Conservation (phyloP, 2,329 filamentous ascomycete species). For the Phaeophleospora eucalypticola region DNA sequence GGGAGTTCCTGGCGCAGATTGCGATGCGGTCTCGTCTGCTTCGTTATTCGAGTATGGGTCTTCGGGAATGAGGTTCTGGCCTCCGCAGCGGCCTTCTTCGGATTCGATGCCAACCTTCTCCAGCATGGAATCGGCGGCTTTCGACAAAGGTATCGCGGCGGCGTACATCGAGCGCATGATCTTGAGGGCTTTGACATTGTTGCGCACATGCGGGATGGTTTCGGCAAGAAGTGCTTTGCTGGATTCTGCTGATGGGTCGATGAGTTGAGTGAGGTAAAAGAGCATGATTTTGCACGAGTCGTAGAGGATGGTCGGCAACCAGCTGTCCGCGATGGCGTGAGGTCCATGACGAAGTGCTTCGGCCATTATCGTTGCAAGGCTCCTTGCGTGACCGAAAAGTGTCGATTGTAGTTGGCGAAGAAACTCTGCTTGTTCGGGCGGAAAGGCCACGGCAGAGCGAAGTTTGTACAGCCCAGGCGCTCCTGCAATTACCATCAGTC, state of each 20-base stretch:
- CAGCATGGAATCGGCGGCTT: conserved; percentile 22
- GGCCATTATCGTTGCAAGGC: conserved; percentile 22
- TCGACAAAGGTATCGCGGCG: conserved; percentile 18
- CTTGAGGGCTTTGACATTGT: conserved; percentile 23
- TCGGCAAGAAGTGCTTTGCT: conserved; percentile 20
- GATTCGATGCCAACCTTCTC: conserved; percentile 22
- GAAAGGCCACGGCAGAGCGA: conserved; percentile 19
- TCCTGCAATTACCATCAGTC: too few species aligned
- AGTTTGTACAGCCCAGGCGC: conserved; percentile 23
- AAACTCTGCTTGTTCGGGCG: conserved; percentile 21
- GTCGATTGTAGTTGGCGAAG: conserved; percentile 20
- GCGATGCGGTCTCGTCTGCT: conserved; percentile 13
- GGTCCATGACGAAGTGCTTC: conserved; percentile 23
- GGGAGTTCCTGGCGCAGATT: conserved; percentile 19
- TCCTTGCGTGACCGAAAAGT: conserved; percentile 21
- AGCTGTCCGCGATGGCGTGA: conserved; percentile 23
- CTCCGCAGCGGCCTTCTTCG: conserved; percentile 13
- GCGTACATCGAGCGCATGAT: conserved; percentile 26
- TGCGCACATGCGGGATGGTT: conserved; percentile 21
- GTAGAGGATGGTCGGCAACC: conserved; percentile 23
- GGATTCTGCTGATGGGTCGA: conserved; percentile 18
- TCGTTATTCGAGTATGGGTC: conserved; percentile 23
- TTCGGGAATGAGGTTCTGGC: conserved; percentile 20
- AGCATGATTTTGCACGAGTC: conserved; percentile 27
- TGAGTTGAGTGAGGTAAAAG: conserved; percentile 23